A percentile compares a stretch with the other conserved stretches of the same genome.
phyloP scores from a whole-genome alignment of 345 rosid species.

The Heritiera littoralis region DNA sequence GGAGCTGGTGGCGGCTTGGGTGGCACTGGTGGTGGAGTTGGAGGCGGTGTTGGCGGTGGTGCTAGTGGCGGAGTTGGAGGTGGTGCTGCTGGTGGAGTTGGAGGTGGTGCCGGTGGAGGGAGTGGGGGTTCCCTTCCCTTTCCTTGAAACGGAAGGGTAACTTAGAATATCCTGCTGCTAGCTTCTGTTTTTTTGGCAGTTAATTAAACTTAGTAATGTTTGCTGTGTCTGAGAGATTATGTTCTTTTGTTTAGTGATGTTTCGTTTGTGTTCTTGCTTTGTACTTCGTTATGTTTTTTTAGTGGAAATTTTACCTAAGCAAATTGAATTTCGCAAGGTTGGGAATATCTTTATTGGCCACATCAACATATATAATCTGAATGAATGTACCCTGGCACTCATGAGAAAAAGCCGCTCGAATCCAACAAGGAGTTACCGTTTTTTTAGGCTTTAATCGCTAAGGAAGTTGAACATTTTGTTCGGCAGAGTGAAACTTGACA shows the following conservation, averaged over 20 bases:
- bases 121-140: slow-evolving; percentile 35
- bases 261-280: neutral
- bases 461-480: no score
- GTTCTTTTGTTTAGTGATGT: neutral
- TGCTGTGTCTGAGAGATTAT: neutral
- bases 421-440: no score
- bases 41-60: neutral
- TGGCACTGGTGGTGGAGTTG: slow-evolving; percentile 14
- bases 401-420: no score
- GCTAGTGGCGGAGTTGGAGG: slow-evolving; percentile 24
- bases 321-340: no score
- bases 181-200: neutral
- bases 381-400: neutral
- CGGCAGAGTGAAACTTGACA: no score
- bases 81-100: slow-evolving; percentile 24
- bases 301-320: neutral
- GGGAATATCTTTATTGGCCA: no score
- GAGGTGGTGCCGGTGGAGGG: slow-evolving; percentile 9
- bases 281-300: neutral
- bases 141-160: slow-evolving; percentile 31
- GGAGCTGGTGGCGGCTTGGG: no score
- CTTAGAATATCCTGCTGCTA: neutral
- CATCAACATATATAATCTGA: neutral
- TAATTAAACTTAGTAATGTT: neutral
- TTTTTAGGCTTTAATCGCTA: no score